These are phyloP conservation scores for Leccinum truebloodii DNA, from an alignment of 768 basidiomycete species.

Conservation along the genomic window DNA sequence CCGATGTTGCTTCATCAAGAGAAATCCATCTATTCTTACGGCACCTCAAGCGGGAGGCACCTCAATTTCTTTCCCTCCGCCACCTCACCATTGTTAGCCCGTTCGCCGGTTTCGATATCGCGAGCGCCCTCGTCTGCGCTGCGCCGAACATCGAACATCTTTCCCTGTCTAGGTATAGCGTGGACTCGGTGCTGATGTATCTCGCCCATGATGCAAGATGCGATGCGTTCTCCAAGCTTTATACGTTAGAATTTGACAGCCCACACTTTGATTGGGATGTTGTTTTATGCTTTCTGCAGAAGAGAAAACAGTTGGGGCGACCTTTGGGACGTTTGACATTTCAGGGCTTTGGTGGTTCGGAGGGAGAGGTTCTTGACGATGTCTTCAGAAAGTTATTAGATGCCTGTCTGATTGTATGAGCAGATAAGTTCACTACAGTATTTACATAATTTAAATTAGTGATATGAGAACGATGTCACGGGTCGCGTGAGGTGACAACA, in stretches of 20 bases:
- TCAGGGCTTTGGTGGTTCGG: slow-evolving; percentile 23
- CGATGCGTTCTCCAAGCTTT: slow-evolving; percentile 28
- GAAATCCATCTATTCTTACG: slow-evolving; percentile 32
- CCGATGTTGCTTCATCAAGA: slow-evolving; percentile 24
- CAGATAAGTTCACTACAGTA: not conserved
- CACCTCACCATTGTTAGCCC: slow-evolving; percentile 25
- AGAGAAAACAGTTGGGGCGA: slow-evolving; percentile 22
- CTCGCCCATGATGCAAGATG: slow-evolving; percentile 28
- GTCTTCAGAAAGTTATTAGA: slow-evolving; percentile 21
- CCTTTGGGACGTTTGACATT: slow-evolving; percentile 21
- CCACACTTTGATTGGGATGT: slow-evolving; percentile 32
- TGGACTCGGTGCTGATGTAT: slow-evolving; percentile 25
- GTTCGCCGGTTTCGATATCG: slow-evolving; percentile 26
- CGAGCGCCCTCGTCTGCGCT: slow-evolving; percentile 22
- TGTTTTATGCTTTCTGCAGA: slow-evolving; percentile 28
- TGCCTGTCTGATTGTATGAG: slow-evolving; percentile 25
- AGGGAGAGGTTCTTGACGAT: slow-evolving; percentile 22
- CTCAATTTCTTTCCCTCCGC: slow-evolving; percentile 27
- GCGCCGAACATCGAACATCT: slow-evolving; percentile 28
- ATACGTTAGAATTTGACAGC: slow-evolving; percentile 18
- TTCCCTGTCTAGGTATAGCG: slow-evolving; percentile 29
- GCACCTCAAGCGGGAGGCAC: slow-evolving; percentile 27
- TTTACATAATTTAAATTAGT: not conserved
- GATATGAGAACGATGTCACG: slow-evolving; percentile 7
- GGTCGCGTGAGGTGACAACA: slow-evolving; percentile 22